phyloP scores from a whole-genome alignment of 2,329 filamentous ascomycete genomes.

The Hymenoscyphus linearis region DNA sequence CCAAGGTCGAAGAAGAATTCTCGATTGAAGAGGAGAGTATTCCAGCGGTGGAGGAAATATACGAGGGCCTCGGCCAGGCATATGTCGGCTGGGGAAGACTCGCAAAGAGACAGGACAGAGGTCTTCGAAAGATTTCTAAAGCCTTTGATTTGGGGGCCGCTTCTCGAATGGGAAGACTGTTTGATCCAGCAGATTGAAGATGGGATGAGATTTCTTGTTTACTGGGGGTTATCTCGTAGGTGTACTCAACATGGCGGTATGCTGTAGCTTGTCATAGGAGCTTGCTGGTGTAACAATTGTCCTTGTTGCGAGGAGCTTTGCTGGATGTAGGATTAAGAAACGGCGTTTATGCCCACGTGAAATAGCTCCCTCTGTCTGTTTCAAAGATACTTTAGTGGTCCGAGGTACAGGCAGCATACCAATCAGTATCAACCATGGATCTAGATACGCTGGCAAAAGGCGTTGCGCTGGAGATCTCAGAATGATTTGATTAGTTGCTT shows the following conservation, averaged over 20 bases:
- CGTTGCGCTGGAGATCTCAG: too few species aligned
- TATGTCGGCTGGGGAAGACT: slow-evolving; percentile 20
- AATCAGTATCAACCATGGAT: too few species aligned
- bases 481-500: too few species aligned
- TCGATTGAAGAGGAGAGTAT: slow-evolving; percentile 9
- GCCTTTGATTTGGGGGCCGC: slow-evolving; percentile 2
- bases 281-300: background rate
- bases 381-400: background rate
- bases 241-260: background rate
- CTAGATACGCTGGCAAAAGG: too few species aligned
- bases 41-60: slow-evolving; percentile 9
- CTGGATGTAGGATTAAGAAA: background rate
- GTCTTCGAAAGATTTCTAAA: slow-evolving; percentile 18
- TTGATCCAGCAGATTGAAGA: background rate
- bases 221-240: background rate
- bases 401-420: background rate
- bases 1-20: background rate
- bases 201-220: background rate
- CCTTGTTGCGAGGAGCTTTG: background rate
- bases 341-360: background rate
- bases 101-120: slow-evolving; percentile 22
- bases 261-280: background rate
- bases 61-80: slow-evolving; percentile 2
- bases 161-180: slow-evolving; percentile 1
- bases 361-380: background rate